phyloP scores from a whole-genome alignment of 106 monocot genomes.

The Allium sativum region DNA sequence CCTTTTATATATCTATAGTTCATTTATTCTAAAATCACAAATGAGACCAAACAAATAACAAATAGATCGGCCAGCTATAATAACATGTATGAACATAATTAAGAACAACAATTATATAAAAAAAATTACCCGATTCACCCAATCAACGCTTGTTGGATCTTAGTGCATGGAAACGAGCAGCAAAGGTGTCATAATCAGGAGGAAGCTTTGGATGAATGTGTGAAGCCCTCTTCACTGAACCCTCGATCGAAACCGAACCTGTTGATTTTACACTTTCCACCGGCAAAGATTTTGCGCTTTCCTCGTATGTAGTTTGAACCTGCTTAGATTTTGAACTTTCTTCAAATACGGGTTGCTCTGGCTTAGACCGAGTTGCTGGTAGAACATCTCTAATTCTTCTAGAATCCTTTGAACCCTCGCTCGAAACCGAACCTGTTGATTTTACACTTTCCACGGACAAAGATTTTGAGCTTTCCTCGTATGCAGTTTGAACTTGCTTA shows the following conservation, averaged over 20 bases:
- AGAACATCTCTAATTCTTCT: constrained; percentile 1
- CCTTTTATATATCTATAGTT: no score
- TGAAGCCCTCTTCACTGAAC: constrained; percentile 21
- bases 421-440: constrained; percentile 12
- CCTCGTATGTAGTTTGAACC: background rate
- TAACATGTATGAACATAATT: background rate
- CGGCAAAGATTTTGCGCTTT: constrained; percentile 9
- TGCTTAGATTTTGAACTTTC: background rate
- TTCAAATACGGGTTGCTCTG: background rate
- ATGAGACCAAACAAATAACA: constrained; percentile 2
- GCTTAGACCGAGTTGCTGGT: background rate
- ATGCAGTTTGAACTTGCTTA: background rate
- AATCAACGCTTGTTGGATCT: constrained; percentile 28
- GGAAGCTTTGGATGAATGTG: constrained; percentile 69
- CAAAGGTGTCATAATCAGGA: constrained; percentile 55
- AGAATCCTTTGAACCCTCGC: constrained; percentile 12
- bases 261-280: constrained; percentile 1
- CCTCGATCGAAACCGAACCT: constrained; percentile 16
- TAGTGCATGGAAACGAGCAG: constrained; percentile 61
- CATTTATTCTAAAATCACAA: no score
- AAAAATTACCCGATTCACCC: background rate
- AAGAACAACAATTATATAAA: background rate
- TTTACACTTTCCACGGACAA: constrained; percentile 2
- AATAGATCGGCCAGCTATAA: constrained; percentile 5
- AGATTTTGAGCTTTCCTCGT: constrained; percentile 9